Percentiles rank a stretch among this genome's conserved stretches.
Evolutionary conservation across 129 eudicot genomes (phyloP).

Genomic region (Chrysanthemum lavandulifolium): DNA sequence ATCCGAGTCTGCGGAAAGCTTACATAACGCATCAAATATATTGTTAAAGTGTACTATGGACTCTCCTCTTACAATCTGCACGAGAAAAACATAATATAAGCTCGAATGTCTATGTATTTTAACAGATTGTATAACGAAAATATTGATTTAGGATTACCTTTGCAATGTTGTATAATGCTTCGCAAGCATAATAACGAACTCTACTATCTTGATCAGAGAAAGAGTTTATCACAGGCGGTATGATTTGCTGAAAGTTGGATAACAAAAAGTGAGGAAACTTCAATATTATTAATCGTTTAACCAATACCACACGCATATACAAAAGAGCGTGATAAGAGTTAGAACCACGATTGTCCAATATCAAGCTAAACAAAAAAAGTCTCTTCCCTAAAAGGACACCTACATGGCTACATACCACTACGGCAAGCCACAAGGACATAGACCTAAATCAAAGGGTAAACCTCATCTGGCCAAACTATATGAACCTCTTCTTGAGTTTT

Average conservation of each 20-base stretch:
- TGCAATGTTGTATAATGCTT: conserved; percentile 95
- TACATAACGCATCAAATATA: conserved; percentile 92
- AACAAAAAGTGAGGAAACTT: conserved; percentile 31
- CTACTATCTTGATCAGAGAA: conserved; percentile 91
- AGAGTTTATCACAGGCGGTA: conserved; percentile 87
- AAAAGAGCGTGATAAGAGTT: background rate
- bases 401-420: background rate
- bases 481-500: too few species aligned
- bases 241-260: conserved; percentile 64
- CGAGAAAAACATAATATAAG: conserved; percentile 26
- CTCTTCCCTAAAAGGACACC: background rate
- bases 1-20: conserved; percentile 97
- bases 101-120: conserved; percentile 16
- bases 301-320: conserved; percentile 9
- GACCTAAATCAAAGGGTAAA: too few species aligned
- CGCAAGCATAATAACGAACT: conserved; percentile 98
- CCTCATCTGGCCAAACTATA: too few species aligned
- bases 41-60: conserved; percentile 87
- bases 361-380: background rate
- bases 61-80: conserved; percentile 97
- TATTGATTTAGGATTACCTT: conserved; percentile 52
- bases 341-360: background rate
- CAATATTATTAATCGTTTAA: conserved; percentile 7
- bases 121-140: background rate
- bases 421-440: too few species aligned